phyloP scores from a whole-genome alignment of 78 protist species.

The Ministeria vibrans region DNA sequence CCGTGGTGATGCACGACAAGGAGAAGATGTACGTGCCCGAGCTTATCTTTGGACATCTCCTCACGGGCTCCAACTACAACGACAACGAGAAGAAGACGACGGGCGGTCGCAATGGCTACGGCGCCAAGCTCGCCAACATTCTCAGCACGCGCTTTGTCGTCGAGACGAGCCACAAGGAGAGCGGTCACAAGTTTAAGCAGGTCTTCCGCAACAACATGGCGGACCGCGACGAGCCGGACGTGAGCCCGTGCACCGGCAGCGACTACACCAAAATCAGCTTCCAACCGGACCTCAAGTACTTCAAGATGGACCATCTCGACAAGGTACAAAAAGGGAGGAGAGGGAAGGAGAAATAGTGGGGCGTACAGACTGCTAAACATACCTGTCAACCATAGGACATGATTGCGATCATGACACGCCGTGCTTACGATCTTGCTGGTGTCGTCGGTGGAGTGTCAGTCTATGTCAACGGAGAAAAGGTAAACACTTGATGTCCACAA shows the following conservation, averaged over 20 bases:
- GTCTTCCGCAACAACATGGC: slow-evolving; percentile 63
- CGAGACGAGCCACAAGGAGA: slow-evolving; percentile 61
- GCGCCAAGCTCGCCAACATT: slow-evolving; percentile 98
- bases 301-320: slow-evolving; percentile 42
- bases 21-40: slow-evolving; percentile 86
- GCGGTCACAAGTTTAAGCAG: slow-evolving; percentile 36
- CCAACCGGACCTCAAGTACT: slow-evolving; percentile 54
- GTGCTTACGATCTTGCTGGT: slow-evolving; percentile 93
- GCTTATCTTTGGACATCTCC: slow-evolving; percentile 92
- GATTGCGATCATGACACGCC: slow-evolving; percentile 54
- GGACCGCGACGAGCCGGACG: not conserved
- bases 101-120: slow-evolving; percentile 95
- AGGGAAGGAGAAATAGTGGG: too few species aligned
- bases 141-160: slow-evolving; percentile 69
- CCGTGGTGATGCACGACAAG: slow-evolving; percentile 87
- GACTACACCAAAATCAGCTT: slow-evolving; percentile 68
- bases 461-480: too few species aligned
- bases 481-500: too few species aligned
- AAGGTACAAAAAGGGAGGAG: too few species aligned
- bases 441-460: slow-evolving; percentile 19
- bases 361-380: too few species aligned
- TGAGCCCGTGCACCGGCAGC: not conserved
- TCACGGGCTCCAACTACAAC: slow-evolving; percentile 80
- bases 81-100: slow-evolving; percentile 30
- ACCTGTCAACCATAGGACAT: slow-evolving; percentile 79